A percentile compares a stretch with the other conserved stretches of the same genome.
These are phyloP conservation scores for Verbascum thapsus DNA, from an alignment of 257 asterid species.

Conservation along the genomic window DNA sequence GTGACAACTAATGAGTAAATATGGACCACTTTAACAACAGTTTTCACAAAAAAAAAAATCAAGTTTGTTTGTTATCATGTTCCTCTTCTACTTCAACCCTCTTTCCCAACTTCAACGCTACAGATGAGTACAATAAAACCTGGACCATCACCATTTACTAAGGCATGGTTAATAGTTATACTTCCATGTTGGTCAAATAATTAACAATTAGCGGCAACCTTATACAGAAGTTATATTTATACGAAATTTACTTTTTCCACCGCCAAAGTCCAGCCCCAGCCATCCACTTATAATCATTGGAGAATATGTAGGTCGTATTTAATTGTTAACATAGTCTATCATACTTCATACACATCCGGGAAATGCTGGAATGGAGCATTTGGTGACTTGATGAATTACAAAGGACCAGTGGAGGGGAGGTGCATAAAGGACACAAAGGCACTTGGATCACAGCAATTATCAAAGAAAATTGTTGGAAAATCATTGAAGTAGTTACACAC, in stretches of 20 bases:
- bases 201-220: neutral
- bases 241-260: neutral
- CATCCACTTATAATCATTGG: too few species aligned
- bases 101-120: slow-evolving; percentile 1
- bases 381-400: too few species aligned
- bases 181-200: neutral
- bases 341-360: too few species aligned
- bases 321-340: too few species aligned
- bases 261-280: too few species aligned
- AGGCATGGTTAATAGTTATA: neutral
- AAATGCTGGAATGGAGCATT: too few species aligned
- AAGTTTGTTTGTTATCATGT: neutral
- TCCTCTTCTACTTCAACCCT: neutral
- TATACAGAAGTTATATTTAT: neutral
- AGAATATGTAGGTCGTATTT: too few species aligned
- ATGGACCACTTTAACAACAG: neutral
- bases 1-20: slow-evolving; percentile 20
- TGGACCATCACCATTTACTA: slow-evolving; percentile 12
- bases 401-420: too few species aligned
- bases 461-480: neutral
- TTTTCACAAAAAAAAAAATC: neutral
- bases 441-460: neutral
- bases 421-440: too few species aligned
- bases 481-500: neutral
- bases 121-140: neutral